Percentiles rank a stretch among this genome's conserved stretches.
Evolutionary conservation across 176 grass and related monocot genomes (phyloP).

Genomic region (Ampelocalamus luodianensis): DNA sequence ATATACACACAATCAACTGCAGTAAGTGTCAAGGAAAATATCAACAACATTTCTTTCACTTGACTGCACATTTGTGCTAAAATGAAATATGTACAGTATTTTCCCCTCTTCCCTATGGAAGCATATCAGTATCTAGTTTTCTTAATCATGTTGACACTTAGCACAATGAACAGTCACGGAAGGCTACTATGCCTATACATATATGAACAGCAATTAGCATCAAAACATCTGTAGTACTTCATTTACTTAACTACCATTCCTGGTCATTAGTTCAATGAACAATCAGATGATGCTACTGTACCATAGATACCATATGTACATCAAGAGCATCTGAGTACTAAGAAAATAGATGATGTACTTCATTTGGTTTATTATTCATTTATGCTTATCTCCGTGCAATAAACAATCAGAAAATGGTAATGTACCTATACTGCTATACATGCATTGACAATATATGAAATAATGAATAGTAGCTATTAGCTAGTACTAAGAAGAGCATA

Average conservation of each 20-base stretch:
- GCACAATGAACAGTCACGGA: slow-evolving; percentile 3
- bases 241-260: slow-evolving; percentile 16
- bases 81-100: background rate
- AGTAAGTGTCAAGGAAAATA: slow-evolving; percentile 19
- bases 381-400: slow-evolving; percentile 8
- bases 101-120: background rate
- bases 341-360: slow-evolving; percentile 1
- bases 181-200: background rate
- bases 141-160: background rate
- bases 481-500: background rate
- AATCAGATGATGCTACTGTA: slow-evolving; percentile 15
- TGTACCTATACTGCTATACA: background rate
- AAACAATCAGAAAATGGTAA: slow-evolving; percentile 13
- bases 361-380: slow-evolving; percentile 36
- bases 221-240: background rate
- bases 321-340: slow-evolving; percentile 12
- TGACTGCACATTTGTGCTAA: slow-evolving; percentile 6
- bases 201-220: background rate
- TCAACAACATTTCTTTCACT: background rate
- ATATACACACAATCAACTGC: no score
- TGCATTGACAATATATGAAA: background rate
- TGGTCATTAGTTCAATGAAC: background rate
- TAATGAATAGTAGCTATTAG: background rate
- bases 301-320: slow-evolving; percentile 8
- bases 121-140: background rate